Evolutionary conservation across 345 rosid genomes (phyloP).

Genomic region (Gynandropsis gynandra): DNA sequence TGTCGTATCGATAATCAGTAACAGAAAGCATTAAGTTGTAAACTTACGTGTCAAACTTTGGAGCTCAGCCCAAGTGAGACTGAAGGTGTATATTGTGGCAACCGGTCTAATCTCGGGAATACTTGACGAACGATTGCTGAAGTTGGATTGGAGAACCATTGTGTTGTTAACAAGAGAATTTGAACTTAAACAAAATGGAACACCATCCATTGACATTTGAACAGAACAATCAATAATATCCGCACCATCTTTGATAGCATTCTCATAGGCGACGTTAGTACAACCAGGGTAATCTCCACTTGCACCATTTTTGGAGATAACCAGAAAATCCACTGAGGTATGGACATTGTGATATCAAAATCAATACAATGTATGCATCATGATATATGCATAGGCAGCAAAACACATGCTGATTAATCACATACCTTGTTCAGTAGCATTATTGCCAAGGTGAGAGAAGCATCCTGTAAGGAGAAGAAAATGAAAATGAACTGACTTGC

Average conservation of each 20-base stretch:
- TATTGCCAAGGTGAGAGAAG: slow-evolving; percentile 51
- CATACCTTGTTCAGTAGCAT: slow-evolving; percentile 55
- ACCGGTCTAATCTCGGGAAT: slow-evolving; percentile 38
- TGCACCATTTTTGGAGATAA: slow-evolving; percentile 76
- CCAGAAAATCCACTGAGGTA: slow-evolving; percentile 37
- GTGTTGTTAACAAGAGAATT: slow-evolving; percentile 53
- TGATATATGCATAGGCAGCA: background rate
- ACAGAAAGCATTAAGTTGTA: background rate
- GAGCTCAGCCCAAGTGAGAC: slow-evolving; percentile 62
- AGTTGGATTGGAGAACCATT: slow-evolving; percentile 27
- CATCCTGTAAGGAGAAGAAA: slow-evolving; percentile 47
- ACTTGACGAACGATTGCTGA: slow-evolving; percentile 24
- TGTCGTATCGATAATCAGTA: no score
- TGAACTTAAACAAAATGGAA: slow-evolving; percentile 56
- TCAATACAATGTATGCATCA: no score
- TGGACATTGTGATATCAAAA: slow-evolving; percentile 1
- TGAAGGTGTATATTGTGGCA: slow-evolving; percentile 52
- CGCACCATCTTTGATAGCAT: slow-evolving; percentile 63
- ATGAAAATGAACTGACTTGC: background rate
- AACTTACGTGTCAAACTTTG: slow-evolving; percentile 53
- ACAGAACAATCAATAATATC: slow-evolving; percentile 81
- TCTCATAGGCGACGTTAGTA: slow-evolving; percentile 61
- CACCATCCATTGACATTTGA: slow-evolving; percentile 72
- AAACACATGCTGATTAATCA: slow-evolving; percentile 2
- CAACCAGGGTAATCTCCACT: slow-evolving; percentile 95